These are phyloP conservation scores for Acaromyces ingoldii DNA, from an alignment of 1,284 basidiomycete genomes.

Conservation along the genomic window DNA sequence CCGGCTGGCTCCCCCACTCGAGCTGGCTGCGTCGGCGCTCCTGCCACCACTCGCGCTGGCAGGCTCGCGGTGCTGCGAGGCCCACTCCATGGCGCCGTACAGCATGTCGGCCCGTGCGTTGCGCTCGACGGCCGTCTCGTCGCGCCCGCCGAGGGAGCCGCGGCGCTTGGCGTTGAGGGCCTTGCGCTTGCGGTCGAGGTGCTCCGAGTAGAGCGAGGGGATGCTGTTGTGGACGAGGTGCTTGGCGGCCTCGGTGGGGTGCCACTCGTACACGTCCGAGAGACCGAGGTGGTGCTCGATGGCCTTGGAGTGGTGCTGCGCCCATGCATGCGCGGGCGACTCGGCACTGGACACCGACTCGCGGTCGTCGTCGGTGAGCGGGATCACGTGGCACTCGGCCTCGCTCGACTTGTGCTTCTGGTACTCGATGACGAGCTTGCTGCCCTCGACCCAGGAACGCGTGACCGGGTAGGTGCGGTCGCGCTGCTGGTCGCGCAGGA, in stretches of 20 bases:
- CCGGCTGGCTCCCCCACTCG: too few relatives aligned
- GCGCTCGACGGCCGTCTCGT: conserved; percentile 22
- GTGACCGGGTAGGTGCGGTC: conserved; percentile 29
- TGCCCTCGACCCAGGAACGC: conserved; percentile 45
- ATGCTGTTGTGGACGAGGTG: conserved; percentile 26
- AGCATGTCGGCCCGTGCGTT: conserved; percentile 21
- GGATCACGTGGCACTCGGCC: conserved; percentile 36
- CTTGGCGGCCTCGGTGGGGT: conserved; percentile 19
- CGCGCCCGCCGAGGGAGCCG: too few relatives aligned
- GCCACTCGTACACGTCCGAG: conserved; percentile 24
- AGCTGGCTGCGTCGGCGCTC: not conserved
- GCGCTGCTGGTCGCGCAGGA: conserved; percentile 7
- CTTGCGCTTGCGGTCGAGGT: conserved; percentile 2
- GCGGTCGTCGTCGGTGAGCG: conserved; percentile 29
- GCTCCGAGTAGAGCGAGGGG: conserved; percentile 19
- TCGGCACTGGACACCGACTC: conserved; percentile 21
- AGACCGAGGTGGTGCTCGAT: conserved; percentile 26
- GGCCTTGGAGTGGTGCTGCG: conserved; percentile 23
- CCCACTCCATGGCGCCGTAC: conserved; percentile 30
- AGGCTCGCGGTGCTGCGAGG: conserved; percentile 7
- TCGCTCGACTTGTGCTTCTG: conserved; percentile 32
- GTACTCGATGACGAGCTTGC: conserved; percentile 43
- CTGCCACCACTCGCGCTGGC: conserved; percentile 11
- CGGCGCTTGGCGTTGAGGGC: conserved; percentile 1
- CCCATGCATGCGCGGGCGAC: conserved; percentile 34